Percentiles rank a stretch among this genome's conserved stretches.
Evolutionary conservation across 2,329 filamentous ascomycete species (phyloP).

Genomic region (Lecanicillium sp.): DNA sequence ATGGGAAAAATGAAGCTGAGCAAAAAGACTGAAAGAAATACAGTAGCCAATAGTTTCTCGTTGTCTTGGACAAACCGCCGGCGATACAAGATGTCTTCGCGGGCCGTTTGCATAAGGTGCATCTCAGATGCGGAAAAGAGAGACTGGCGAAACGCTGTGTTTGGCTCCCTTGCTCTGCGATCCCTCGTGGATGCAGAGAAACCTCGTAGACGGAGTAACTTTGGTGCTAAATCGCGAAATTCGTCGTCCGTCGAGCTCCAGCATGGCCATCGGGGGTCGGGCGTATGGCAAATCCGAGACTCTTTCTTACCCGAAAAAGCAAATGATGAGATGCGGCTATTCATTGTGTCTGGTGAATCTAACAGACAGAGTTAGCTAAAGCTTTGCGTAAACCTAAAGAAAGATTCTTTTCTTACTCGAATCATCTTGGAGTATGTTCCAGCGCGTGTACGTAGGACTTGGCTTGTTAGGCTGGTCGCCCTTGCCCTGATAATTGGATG

Average conservation of each 20-base stretch:
- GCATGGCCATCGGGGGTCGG: constrained; percentile 3
- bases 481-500: background rate
- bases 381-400: too few species aligned
- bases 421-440: constrained; percentile 3
- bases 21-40: constrained; percentile 30
- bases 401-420: background rate
- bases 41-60: constrained; percentile 21
- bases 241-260: constrained; percentile 6
- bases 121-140: constrained; percentile 21
- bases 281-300: constrained; percentile 3
- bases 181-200: constrained; percentile 17
- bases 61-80: constrained; percentile 18
- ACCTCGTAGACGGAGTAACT: constrained; percentile 15
- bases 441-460: constrained; percentile 3
- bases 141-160: constrained; percentile 10
- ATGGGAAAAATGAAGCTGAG: constrained; percentile 38
- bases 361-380: background rate
- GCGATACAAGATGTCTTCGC: constrained; percentile 21
- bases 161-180: constrained; percentile 5
- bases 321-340: constrained; percentile 5
- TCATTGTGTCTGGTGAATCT: background rate
- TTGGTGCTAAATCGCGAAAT: constrained; percentile 10
- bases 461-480: constrained; percentile 1
- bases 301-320: constrained; percentile 1
- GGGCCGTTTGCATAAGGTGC: constrained; percentile 22